Base-by-base conservation (phyloP, 768 basidiomycete genomes). In the Lyophyllum shimeji region DNA sequence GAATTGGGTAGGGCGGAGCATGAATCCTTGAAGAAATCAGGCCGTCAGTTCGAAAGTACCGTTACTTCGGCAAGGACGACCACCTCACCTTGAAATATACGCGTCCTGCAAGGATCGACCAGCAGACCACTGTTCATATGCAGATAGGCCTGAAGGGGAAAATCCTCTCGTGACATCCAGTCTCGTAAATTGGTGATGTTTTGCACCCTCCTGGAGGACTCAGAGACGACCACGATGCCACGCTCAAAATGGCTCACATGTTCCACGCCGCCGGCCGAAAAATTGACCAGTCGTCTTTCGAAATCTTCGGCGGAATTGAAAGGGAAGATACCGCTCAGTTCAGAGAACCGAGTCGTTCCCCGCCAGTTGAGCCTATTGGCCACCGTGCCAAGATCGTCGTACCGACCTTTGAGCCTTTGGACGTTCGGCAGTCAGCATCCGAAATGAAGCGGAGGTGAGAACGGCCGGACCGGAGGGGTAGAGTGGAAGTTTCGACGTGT, bases 141-240 rank as follows among this genome's bases (percentile, higher is more conserved):
- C 61, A 15, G 58, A 58, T 18, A 74, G 61, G 17, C 71, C 69
- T 5, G 66, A 54, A 23, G 69, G 59, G 7, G 80, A 72, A 61
- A 89, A 77, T 2, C 88, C 89, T 59, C 89, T 77, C 2, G 82
- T 80, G 45, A 89, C 81, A 52, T 85, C 80, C 33, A 78, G 61
- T 34, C 80, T 74, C 40, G 79, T 67, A 61, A 76, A 82, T 15
- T 57, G 65, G 7, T 59, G 50, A 29, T 54, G 61, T 34, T 53
- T 49, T 46, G 46, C 47, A 27, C 31, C 24, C 56, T 59, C 49
- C 42, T 49, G 43, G 20, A n/a, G 27, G 9, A 46, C 29, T 5
- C 29, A 15, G 29, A 21, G 18, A 31, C 18, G 9, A 20, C 31
- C 42, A 37, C 1, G 8, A 24, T 24, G 50, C 17, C 5, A n/a